Conservation (phyloP, 148 eudicot genomes). For the Silene latifolia region DNA sequence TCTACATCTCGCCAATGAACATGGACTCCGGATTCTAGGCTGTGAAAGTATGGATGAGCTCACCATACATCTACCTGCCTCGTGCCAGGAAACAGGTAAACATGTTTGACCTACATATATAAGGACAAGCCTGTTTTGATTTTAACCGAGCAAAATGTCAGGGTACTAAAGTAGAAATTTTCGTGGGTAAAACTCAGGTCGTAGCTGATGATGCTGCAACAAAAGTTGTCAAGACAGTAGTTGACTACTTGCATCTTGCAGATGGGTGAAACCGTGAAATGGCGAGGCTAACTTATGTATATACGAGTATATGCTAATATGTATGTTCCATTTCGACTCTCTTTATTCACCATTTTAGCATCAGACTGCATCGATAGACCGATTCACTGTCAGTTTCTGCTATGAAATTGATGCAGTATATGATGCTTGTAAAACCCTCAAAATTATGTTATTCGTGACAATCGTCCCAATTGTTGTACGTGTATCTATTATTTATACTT, state of each 20-base stretch:
- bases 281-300: not conserved
- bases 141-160: not conserved
- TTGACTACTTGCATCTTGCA: not conserved
- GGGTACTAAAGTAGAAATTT: not conserved
- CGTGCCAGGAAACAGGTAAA: constrained; percentile 26
- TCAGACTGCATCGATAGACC: not conserved
- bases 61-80: constrained; percentile 31
- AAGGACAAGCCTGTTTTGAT: not conserved
- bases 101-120: not conserved
- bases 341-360: not conserved
- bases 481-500: constrained; percentile 8
- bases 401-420: not conserved
- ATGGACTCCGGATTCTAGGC: constrained; percentile 38
- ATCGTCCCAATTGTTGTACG: constrained; percentile 1
- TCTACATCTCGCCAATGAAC: constrained; percentile 50
- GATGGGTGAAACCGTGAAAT: not conserved
- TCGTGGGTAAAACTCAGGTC: not conserved
- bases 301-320: not conserved
- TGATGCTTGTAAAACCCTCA: not conserved
- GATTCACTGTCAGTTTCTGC: not conserved
- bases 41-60: constrained; percentile 38
- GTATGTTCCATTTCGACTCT: too few relatives aligned
- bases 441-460: not conserved
- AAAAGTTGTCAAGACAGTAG: not conserved
- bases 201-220: constrained; percentile 11